Evolutionary conservation across 345 rosid species (phyloP), one percentile per base, ranked within the genome.

Genomic region (Anacardium occidentale): DNA sequence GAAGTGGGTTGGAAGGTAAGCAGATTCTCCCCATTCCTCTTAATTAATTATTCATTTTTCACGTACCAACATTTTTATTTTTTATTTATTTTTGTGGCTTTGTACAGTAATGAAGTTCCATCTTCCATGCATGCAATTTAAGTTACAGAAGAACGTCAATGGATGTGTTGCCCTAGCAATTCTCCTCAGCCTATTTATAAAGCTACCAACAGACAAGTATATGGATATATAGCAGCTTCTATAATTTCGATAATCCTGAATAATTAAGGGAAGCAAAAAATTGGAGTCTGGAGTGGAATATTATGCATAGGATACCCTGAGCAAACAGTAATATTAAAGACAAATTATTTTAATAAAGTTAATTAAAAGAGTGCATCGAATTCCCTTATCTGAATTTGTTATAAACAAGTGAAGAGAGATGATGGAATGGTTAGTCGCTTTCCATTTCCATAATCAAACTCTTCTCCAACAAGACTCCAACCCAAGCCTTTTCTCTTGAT

Each of bases 1-100:
- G 92, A 88, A 88, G 89, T 88, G 93, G 91, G 71, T 72, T 20
- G 75, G 85, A 90, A 88, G 96, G 87, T 86, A 88, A 84, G 68
- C 72, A 85, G 88, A 87, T 88, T 86, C 92, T 82, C 79, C 77
- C 58, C 92, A 80, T 76, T 74, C 59, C 75, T 7, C 53, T 50
- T 50, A 50, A 44, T 45, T 64, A 18, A 52, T 40, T 10, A 42
- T 44, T 24, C 4, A 22, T 32, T 68, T 32, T 25, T 45, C 40
- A 10, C 13, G 9, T 47, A 47, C 11, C 8, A 44, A 44, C 5
- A 44, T 44, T 42, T 34, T n/a, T 2, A 9, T 4, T n/a, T 8
- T 20, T 13, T 21, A 20, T 1, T 52, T 0, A 37, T 64, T 60
- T 25, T 15, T 52, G 44, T 37, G 55, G 25, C 34, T 21, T 51